Conservation (phyloP, 805 yeast genomes). For the Aciculoconidium aculeatum region DNA sequence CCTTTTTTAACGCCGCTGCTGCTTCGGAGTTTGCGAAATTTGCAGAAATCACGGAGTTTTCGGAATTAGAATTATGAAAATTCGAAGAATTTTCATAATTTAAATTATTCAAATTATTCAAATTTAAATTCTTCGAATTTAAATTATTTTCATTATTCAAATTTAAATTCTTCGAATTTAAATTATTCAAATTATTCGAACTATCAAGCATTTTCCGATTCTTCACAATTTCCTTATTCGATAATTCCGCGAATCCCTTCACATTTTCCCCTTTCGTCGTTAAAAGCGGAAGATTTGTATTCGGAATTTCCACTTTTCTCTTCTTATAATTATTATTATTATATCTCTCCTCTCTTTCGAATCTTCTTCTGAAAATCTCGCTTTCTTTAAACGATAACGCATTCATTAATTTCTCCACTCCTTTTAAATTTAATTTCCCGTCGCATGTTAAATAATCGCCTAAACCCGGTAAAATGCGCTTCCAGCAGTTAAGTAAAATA, state of each 20-base stretch:
- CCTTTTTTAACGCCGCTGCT: conserved; percentile 49
- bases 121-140: no score
- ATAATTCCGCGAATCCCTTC: conserved; percentile 55
- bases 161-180: no score
- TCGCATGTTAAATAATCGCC: conserved; percentile 84
- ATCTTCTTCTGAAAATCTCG: conserved; percentile 65
- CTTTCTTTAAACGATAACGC: conserved; percentile 71
- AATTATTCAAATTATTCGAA: no score
- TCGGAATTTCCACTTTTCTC: conserved; percentile 70
- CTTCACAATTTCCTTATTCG: conserved; percentile 66
- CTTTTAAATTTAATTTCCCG: conserved; percentile 69
- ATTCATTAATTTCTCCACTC: conserved; percentile 66
- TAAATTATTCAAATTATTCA: no score
- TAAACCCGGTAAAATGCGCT: conserved; percentile 56
- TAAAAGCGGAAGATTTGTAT: conserved; percentile 66
- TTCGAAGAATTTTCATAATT: no score
- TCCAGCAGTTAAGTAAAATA: conserved; percentile 77
- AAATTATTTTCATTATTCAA: no score
- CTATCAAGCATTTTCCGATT: no score
- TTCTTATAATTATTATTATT: conserved; percentile 60
- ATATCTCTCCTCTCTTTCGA: conserved; percentile 61
- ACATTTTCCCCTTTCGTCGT: conserved; percentile 71
- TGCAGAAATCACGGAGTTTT: conserved; percentile 61
- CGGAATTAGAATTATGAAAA: no score
- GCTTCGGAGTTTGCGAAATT: conserved; percentile 66